A percentile compares a stretch with the other conserved stretches of the same genome.
Evolutionary conservation across 2,329 filamentous ascomycete genomes (phyloP).

Genomic region (Stachybotrys chartarum): DNA sequence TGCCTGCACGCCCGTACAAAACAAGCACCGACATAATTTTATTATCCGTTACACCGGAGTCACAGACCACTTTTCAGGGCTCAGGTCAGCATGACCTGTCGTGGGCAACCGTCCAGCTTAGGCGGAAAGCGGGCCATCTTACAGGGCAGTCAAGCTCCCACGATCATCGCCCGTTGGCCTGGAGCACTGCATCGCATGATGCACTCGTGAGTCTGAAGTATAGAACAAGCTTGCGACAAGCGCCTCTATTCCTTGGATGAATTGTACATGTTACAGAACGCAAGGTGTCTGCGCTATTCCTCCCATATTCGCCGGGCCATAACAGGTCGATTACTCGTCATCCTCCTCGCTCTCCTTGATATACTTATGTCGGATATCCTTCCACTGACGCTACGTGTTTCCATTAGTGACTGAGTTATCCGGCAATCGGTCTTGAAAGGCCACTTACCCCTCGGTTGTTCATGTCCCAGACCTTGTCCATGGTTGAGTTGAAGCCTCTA

Average conservation of each 20-base stretch:
- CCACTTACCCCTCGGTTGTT: constrained; percentile 83
- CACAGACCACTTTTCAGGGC: too few relatives aligned
- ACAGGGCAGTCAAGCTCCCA: too few relatives aligned
- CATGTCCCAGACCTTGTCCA: constrained; percentile 84
- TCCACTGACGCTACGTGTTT: constrained; percentile 83
- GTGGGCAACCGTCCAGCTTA: too few relatives aligned
- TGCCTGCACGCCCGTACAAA: too few relatives aligned
- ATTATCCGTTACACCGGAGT: too few relatives aligned
- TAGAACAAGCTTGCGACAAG: neutral
- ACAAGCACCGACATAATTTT: too few relatives aligned
- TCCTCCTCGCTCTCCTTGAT: constrained; percentile 52
- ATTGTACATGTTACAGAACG: constrained; percentile 21
- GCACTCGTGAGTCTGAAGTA: too few relatives aligned
- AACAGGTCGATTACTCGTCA: constrained; percentile 11
- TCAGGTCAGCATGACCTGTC: too few relatives aligned
- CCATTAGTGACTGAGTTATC: constrained; percentile 16
- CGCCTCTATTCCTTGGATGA: constrained; percentile 21
- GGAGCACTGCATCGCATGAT: too few relatives aligned
- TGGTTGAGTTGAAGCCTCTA: constrained; percentile 75
- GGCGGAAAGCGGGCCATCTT: too few relatives aligned
- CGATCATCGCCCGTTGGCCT: too few relatives aligned
- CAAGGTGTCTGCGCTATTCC: neutral
- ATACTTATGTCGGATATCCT: constrained; percentile 94
- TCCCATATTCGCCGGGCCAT: constrained; percentile 6
- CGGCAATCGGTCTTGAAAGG: neutral